phyloP scores from a whole-genome alignment of 2,329 filamentous ascomycete genomes.

The Tolypocladium inflatum region DNA sequence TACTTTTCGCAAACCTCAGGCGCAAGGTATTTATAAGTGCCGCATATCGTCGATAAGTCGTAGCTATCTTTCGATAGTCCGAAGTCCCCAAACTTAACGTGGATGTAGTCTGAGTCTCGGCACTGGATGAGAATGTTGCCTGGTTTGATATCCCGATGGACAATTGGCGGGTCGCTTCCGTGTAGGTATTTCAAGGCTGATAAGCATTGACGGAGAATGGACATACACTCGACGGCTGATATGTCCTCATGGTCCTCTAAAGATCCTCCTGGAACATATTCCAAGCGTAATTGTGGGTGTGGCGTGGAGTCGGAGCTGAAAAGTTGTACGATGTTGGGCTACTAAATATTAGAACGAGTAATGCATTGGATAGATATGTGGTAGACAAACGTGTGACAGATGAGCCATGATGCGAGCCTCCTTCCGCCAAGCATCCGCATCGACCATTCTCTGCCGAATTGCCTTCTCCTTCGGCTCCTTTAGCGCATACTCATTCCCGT shows the following conservation, averaged over 20 bases:
- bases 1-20: too few relatives aligned
- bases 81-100: conserved; percentile 19
- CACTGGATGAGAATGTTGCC: conserved; percentile 81
- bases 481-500: conserved; percentile 7
- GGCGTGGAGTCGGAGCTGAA: background rate
- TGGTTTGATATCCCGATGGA: conserved; percentile 89
- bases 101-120: conserved; percentile 57
- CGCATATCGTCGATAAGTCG: too few relatives aligned
- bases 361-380: background rate
- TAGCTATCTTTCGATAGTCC: too few relatives aligned
- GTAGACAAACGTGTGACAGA: conserved; percentile 9
- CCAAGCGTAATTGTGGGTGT: conserved; percentile 4
- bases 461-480: conserved; percentile 9
- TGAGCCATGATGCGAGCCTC: conserved; percentile 11
- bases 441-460: background rate
- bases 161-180: conserved; percentile 38
- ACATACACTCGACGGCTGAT: conserved; percentile 3
- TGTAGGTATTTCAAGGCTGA: conserved; percentile 10
- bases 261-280: conserved; percentile 5
- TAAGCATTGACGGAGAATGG: conserved; percentile 6
- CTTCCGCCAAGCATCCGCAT: conserved; percentile 5
- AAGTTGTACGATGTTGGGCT: conserved; percentile 7
- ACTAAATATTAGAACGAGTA: background rate
- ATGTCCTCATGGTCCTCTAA: conserved; percentile 1
- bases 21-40: too few relatives aligned